These are phyloP conservation scores for Dactylellina cionopaga DNA, from an alignment of 2,329 filamentous ascomycete species.

Conservation along the genomic window DNA sequence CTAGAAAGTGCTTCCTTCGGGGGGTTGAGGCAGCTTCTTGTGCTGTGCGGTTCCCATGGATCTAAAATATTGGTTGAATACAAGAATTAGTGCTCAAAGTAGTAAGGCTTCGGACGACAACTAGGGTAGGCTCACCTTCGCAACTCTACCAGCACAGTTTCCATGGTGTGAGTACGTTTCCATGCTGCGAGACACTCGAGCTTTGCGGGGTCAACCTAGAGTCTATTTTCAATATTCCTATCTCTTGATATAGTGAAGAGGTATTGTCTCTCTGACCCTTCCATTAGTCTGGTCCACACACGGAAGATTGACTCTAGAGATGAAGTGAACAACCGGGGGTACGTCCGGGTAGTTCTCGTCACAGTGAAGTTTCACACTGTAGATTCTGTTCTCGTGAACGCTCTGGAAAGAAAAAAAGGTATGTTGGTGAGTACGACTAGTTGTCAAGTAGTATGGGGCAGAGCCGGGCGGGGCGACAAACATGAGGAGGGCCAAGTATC, in stretches of 20 bases:
- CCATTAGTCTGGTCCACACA: conserved; percentile 85
- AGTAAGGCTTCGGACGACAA: not conserved
- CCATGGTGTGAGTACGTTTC: conserved; percentile 94
- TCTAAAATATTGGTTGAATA: conserved; percentile 63
- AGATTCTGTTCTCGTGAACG: conserved; percentile 98
- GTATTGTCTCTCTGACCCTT: conserved; percentile 70
- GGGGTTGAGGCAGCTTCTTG: conserved; percentile 94
- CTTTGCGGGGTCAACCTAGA: conserved; percentile 80
- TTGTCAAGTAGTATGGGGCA: conserved; percentile 2
- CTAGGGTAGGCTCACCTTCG: conserved; percentile 72
- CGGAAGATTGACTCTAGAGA: conserved; percentile 94
- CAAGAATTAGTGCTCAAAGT: too few species aligned
- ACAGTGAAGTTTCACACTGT: conserved; percentile 97
- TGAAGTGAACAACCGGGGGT: conserved; percentile 89
- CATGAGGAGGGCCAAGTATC: conserved; percentile 94
- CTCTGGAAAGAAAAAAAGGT: conserved; percentile 67
- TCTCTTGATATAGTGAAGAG: not conserved
- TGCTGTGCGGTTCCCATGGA: conserved; percentile 92
- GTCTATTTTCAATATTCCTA: not conserved
- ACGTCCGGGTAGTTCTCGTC: conserved; percentile 86
- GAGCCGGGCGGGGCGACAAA: conserved; percentile 64
- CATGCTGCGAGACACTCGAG: conserved; percentile 87
- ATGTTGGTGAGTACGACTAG: not conserved
- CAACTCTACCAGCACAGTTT: conserved; percentile 88
- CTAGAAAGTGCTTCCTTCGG: conserved; percentile 77